These are phyloP conservation scores for Sclerotinia sclerotiorum DNA, from an alignment of 2,329 filamentous ascomycete species.

Conservation along the genomic window DNA sequence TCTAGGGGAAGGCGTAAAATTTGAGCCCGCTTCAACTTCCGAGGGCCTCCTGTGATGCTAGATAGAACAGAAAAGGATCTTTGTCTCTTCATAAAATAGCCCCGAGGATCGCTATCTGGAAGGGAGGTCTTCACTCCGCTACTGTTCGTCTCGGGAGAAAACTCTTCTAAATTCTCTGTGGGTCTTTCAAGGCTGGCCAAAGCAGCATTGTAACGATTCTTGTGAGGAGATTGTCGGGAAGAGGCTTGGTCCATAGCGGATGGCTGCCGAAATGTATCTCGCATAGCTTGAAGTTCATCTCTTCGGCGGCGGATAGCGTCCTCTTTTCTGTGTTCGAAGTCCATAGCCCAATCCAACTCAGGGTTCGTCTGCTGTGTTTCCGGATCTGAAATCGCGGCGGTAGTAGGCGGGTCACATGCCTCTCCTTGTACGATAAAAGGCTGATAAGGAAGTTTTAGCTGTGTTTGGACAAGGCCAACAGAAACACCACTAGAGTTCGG, in stretches of 20 bases:
- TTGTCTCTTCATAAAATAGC: slow-evolving; percentile 39
- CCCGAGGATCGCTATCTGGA: slow-evolving; percentile 38
- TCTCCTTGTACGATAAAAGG: slow-evolving; percentile 18
- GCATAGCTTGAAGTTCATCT: slow-evolving; percentile 32
- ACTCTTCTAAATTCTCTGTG: neutral
- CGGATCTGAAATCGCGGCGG: neutral
- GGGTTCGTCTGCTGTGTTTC: slow-evolving; percentile 21
- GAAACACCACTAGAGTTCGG: slow-evolving; percentile 11
- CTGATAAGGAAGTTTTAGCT: slow-evolving; percentile 12
- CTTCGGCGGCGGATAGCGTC: slow-evolving; percentile 35
- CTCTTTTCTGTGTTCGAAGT: slow-evolving; percentile 40
- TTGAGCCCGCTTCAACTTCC: slow-evolving; percentile 34
- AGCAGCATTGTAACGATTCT: slow-evolving; percentile 38
- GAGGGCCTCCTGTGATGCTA: slow-evolving; percentile 23
- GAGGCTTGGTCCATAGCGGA: neutral
- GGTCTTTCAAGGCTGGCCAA: slow-evolving; percentile 30
- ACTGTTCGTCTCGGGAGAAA: slow-evolving; percentile 6
- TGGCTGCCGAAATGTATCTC: slow-evolving; percentile 14
- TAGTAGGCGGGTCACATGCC: neutral
- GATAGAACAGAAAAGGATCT: slow-evolving; percentile 28
- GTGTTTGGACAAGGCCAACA: slow-evolving; percentile 30
- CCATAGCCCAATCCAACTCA: slow-evolving; percentile 40
- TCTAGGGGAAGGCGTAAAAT: slow-evolving; percentile 37
- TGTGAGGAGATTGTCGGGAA: slow-evolving; percentile 34
- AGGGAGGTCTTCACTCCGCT: slow-evolving; percentile 31